Evolutionary conservation across 306 rosid genomes (phyloP), one percentile per base, ranked within the genome.

Genomic region (Fragaria ananassa): DNA sequence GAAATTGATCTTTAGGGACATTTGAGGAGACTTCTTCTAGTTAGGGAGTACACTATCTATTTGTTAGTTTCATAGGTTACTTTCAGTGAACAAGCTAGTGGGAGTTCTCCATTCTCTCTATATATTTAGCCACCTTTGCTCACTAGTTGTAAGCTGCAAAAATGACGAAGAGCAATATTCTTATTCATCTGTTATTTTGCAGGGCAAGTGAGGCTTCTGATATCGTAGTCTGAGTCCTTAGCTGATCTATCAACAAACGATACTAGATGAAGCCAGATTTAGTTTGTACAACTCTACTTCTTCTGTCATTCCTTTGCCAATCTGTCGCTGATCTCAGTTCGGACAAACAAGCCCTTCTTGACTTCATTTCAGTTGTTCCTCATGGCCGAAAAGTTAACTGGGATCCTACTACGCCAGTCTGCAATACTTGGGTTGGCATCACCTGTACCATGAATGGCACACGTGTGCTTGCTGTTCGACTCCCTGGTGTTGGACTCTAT

Each of bases 301-400:
- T 88, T 74, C 84, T 88, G 47, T 64, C 77, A 68, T 76, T 85
- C 61, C 76, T 74, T 74, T 49, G 78, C 61, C 82, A 45, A 66
- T 76, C 81, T 11, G 50, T 19, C 57, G 86, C 92, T 78, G 96
- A 93, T 79, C 79, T 88, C 56, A 65, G 83, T 79, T 86, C 94
- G 34, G 97, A 93, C 79, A 91, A 87, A 74, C 88, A 90, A 86
- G 94, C 97, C 29, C 93, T 93, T 39, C 96, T 93, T 71, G 82
- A 86, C 60, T 93, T 93, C 79, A 79, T 88, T 71, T 84, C 88
- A 11, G 68, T 80, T 25, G 77, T 93, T 81, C 97, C 90, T 83
- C 97, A 91, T 81, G 89, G 91, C 41, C 83, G 83, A 51, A 93
- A 77, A 74, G 67, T 93, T 45, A 86, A 86, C 53, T 93, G 97